Percentiles rank a stretch among this genome's conserved stretches.
These are phyloP conservation scores for Lipomyces kockii DNA, from an alignment of 805 yeast genomes.

Conservation along the genomic window DNA sequence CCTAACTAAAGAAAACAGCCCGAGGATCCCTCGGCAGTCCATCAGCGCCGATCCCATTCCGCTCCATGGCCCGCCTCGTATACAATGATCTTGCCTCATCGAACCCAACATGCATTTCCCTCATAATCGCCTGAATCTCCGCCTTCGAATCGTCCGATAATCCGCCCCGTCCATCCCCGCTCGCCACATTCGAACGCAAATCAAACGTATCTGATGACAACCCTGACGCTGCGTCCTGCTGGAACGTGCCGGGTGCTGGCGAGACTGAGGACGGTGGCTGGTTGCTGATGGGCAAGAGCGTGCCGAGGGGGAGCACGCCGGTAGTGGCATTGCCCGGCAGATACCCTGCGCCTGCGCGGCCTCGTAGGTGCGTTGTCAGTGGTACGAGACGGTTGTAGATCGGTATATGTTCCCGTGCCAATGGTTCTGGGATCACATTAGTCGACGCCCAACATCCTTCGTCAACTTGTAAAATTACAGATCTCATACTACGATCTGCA, in stretches of 20 bases:
- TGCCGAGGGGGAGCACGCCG: slow-evolving; percentile 24
- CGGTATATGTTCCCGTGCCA: slow-evolving; percentile 17
- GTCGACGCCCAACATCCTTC: neutral
- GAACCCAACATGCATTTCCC: slow-evolving; percentile 54
- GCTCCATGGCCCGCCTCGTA: slow-evolving; percentile 52
- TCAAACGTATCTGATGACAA: slow-evolving; percentile 64
- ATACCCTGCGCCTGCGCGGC: slow-evolving; percentile 33
- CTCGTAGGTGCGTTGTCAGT: slow-evolving; percentile 14
- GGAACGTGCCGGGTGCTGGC: slow-evolving; percentile 39
- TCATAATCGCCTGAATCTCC: slow-evolving; percentile 61
- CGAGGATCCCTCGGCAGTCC: slow-evolving; percentile 73
- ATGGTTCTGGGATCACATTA: slow-evolving; percentile 18
- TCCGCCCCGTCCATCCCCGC: slow-evolving; percentile 65
- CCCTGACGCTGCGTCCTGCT: slow-evolving; percentile 61
- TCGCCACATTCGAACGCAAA: slow-evolving; percentile 49
- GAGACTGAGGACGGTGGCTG: slow-evolving; percentile 12
- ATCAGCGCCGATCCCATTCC: slow-evolving; percentile 62
- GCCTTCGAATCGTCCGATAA: slow-evolving; percentile 59
- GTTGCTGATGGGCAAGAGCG: slow-evolving; percentile 22
- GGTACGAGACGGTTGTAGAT: slow-evolving; percentile 14
- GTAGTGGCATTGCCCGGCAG: slow-evolving; percentile 31
- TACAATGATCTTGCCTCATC: slow-evolving; percentile 71
- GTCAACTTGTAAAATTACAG: neutral
- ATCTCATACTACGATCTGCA: neutral
- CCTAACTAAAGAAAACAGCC: slow-evolving; percentile 50